These are phyloP conservation scores for Salix viminalis DNA, from an alignment of 345 rosid species.

Conservation along the genomic window DNA sequence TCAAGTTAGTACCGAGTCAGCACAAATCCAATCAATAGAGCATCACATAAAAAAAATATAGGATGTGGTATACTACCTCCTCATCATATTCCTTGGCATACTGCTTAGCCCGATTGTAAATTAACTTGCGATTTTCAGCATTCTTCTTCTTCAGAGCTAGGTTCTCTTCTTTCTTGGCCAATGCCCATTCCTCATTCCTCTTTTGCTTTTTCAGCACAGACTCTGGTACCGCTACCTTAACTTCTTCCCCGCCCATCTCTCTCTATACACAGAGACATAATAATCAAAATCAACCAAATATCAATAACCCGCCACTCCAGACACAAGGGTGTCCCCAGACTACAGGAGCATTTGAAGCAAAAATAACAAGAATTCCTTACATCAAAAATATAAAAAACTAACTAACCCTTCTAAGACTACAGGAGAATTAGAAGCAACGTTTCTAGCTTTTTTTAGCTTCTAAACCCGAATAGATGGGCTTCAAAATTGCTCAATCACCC, in stretches of 20 bases:
- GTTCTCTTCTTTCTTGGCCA: constrained; percentile 39
- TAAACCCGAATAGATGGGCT: no score
- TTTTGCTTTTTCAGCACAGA: constrained; percentile 74
- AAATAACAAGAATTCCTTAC: neutral
- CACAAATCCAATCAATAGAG: neutral
- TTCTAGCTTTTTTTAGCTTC: no score
- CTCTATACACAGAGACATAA: neutral
- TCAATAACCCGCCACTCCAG: neutral
- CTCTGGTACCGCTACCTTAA: constrained; percentile 58
- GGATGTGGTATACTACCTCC: constrained; percentile 31
- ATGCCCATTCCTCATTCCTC: constrained; percentile 68
- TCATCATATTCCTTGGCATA: constrained; percentile 55
- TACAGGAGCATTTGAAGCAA: neutral
- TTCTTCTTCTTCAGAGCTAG: constrained; percentile 52
- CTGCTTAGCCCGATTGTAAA: constrained; percentile 50
- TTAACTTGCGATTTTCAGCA: constrained; percentile 51
- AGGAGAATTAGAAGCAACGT: no score
- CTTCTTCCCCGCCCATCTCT: constrained; percentile 51
- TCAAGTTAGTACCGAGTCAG: neutral
- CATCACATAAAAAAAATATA: neutral
- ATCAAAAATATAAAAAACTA: no score
- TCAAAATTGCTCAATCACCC: no score
- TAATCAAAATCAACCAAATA: neutral
- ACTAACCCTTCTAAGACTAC: no score
- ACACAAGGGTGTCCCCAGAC: neutral